Base-by-base conservation (phyloP, 495 filamentous ascomycete species). In the Neurospora sp. region DNA sequence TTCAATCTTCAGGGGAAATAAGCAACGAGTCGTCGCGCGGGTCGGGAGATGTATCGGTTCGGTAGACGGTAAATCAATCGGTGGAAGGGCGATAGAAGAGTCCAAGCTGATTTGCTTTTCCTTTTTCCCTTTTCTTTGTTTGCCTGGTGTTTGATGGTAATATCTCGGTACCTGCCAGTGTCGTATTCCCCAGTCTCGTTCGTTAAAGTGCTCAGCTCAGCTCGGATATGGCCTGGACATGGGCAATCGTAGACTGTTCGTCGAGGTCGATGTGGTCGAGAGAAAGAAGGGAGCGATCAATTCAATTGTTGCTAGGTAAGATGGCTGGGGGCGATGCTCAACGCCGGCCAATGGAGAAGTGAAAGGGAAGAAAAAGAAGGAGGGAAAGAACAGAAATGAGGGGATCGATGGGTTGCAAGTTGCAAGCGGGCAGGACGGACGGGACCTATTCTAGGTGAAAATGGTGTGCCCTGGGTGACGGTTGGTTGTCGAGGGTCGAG, bases 301-400 rank as follows among this genome's bases (percentile, higher is more conserved):
- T 70, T 47, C 59, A 72, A 53, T 59, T 59, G 47, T 31, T 68
- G 69, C 69, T 71, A 35, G 31, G 31, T 71, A 71, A 72, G 70
- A 72, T 73, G 74, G 39, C 12, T 12, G 70, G 41, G 71, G 71
- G 53, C 53, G 53, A 65, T 65, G 6, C 18, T 65, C 53, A 31
- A 73, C 71, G 71, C 27, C 71, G 27, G 74, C 70, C 53, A 75
- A 73, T 73, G 70, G 53, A 75, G 79, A 82, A 79, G 70, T 40
- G 76, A 77, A 78, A 41, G 68, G 53, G 65, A 73, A 75, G 59
- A 69, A 71, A 61, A 72, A 61, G 70, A 75, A 45, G 74, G 53
- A 72, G 69, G 71, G 78, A 70, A 72, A 70, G 70, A 75, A 78
- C 61, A 72, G 69, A 74, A 74, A 72, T 73, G 75, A 70, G 76